Evolutionary conservation across 2,329 filamentous ascomycete species (phyloP), one percentile per base, ranked within the genome.

Genomic region (Botrytis porri): DNA sequence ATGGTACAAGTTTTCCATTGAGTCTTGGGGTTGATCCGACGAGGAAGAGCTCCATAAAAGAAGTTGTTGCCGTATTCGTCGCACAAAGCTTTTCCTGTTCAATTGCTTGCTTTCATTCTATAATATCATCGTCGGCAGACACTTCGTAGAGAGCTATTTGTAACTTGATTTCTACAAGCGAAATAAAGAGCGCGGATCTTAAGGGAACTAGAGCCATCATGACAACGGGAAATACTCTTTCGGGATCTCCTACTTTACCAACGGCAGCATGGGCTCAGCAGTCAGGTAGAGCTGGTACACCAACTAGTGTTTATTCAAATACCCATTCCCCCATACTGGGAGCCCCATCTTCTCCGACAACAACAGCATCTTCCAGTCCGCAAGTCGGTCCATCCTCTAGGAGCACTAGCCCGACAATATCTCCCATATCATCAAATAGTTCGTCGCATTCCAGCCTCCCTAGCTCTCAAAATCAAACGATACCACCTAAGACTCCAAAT

Each of bases 401-500:
- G 25, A 54, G 45, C 45, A 54, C 45, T n/a, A 66, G 64, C 64
- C 64, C 64, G 16, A 39, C 43, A 54, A 39, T 66, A 54, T 66
- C 64, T 29, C 45, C 64, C 22, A 39, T 66, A 54, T 66, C 64
- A 29, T 48, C 45, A 39, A 66, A 29, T 39, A 66, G 2, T 16
- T 39, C 64, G 4, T 66, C 45, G 16, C 45, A 54, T 18, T 20
- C 64, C 25, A 51, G 22, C 14, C 37, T 66, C n/a, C 35, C 45
- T 66, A 39, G 25, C 32, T 29, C 25, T 66, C 64, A 51, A 54
- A 39, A 39, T n/a, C 64, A 66, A 29, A 66, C 12, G 8, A 66
- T 35, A 54, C 64, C 45, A 14, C 64, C 32, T 39, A 67, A 57
- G 29, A 54, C 25, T 29, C 72, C 75, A 16, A 65, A 76, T 61